phyloP scores from a whole-genome alignment of 768 basidiomycete genomes.

The Lactarius hatsudake region DNA sequence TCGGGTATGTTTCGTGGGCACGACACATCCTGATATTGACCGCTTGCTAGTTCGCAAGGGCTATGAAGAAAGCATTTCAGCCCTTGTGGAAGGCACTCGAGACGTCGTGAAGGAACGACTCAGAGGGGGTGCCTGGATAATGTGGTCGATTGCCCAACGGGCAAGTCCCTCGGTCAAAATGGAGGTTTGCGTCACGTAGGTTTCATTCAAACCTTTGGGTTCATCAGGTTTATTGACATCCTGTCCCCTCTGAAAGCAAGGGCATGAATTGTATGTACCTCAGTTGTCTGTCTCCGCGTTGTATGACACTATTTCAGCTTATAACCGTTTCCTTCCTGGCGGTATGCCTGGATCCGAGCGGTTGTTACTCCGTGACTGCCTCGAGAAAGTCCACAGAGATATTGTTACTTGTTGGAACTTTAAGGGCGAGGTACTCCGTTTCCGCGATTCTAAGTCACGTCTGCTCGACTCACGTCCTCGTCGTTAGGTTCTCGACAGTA shows the following conservation, averaged over 20 bases:
- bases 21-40: neutral
- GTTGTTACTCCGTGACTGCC: neutral
- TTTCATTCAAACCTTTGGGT: neutral
- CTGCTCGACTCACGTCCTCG: neutral
- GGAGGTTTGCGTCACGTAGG: neutral
- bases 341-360: neutral
- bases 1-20: neutral
- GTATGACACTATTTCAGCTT: neutral
- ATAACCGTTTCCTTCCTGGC: neutral
- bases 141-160: neutral
- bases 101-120: neutral
- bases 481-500: neutral
- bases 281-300: neutral
- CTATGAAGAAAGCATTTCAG: neutral
- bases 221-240: neutral
- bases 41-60: neutral
- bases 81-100: neutral
- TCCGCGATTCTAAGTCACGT: neutral
- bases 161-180: neutral
- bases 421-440: neutral
- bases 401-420: neutral
- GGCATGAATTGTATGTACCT: neutral
- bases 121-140: neutral
- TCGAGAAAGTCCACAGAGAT: neutral
- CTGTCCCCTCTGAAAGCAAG: neutral